These are phyloP conservation scores for Boletus rubropictus DNA, from an alignment of 768 basidiomycete species.

Conservation along the genomic window DNA sequence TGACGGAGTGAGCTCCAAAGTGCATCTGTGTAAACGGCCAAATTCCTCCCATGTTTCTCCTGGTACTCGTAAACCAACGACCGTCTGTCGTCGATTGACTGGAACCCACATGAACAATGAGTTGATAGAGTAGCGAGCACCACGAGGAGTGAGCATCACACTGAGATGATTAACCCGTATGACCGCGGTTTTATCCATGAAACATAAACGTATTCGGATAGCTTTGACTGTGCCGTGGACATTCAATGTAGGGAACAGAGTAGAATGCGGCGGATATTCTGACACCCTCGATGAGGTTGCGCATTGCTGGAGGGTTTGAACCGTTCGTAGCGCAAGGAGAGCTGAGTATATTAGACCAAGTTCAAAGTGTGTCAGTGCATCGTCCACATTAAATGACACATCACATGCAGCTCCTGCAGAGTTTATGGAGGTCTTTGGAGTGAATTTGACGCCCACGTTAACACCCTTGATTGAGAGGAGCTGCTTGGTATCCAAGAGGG, in stretches of 20 bases:
- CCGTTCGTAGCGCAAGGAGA: slow-evolving; percentile 54
- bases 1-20: slow-evolving; percentile 31
- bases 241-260: slow-evolving; percentile 16
- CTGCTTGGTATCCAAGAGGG: slow-evolving; percentile 36
- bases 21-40: slow-evolving; percentile 50
- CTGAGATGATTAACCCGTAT: slow-evolving; percentile 31
- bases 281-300: slow-evolving; percentile 13
- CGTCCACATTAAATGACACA: slow-evolving; percentile 46
- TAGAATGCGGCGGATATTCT: slow-evolving; percentile 15
- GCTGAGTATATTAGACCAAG: slow-evolving; percentile 65
- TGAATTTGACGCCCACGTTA: slow-evolving; percentile 24
- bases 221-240: slow-evolving; percentile 35
- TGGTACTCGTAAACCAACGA: slow-evolving; percentile 22
- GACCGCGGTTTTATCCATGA: slow-evolving; percentile 46
- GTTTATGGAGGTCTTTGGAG: slow-evolving; percentile 6
- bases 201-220: slow-evolving; percentile 42
- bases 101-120: slow-evolving; percentile 55
- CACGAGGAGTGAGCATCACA: slow-evolving; percentile 13
- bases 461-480: slow-evolving; percentile 38
- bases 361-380: slow-evolving; percentile 48
- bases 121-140: slow-evolving; percentile 33
- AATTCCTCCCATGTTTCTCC: slow-evolving; percentile 72
- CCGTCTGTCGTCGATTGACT: slow-evolving; percentile 34
- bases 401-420: slow-evolving; percentile 31
- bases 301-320: slow-evolving; percentile 36